Base-by-base conservation (phyloP, 2,329 filamentous ascomycete genomes). In the Hypoxylon sp. region DNA sequence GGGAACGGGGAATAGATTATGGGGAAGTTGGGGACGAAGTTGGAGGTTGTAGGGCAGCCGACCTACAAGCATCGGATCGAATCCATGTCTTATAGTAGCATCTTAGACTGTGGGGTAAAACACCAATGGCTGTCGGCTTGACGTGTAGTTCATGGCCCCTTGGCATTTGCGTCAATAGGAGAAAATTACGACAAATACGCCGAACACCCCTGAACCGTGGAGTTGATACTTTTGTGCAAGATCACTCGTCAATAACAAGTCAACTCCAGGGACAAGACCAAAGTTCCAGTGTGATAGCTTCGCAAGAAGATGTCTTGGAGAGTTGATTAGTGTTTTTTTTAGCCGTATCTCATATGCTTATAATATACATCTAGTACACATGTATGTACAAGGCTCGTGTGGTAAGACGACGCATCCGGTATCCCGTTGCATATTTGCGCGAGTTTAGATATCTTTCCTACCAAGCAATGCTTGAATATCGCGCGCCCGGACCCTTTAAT, bases 351-450 rank as follows among this genome's bases (percentile, higher is more conserved):
- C 41, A 55, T 65, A 46, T n/a, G 52, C 50, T 53, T 59, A 63
- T 61, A 63, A 49, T 66, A 53, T 63, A 60, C 62, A 67, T 57
- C 19, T 43, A 70, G 41, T 53, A 62, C 50, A 63, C 49, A 60
- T 55, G 50, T 62, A 60, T 55, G 50, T 62, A 62, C 41, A 64
- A 25, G 17, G 53, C 10, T 36, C 34, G 13, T 60, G 38, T 41
- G 32, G 25, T 53, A 50, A 25, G 50, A 63, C 10, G 32, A 25
- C 43, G 57, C 49, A 62, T 52, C 30, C 30, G n/a, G 17, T 57
- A 45, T 51, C 53, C 25, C 57, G 57, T 52, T 41, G 53, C 51
- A 67, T 58, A 62, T 25, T 17, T 57, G 57, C 50, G 41, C 34
- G n/a, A 23, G 11, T 48, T n/a, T 17, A 30, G 49, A 34, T 43